Percentiles rank a stretch among this genome's conserved stretches.
Evolutionary conservation across 225 moss, liverwort and hornwort genomes (phyloP).

Genomic region (Physcomitrellopsis africana): DNA sequence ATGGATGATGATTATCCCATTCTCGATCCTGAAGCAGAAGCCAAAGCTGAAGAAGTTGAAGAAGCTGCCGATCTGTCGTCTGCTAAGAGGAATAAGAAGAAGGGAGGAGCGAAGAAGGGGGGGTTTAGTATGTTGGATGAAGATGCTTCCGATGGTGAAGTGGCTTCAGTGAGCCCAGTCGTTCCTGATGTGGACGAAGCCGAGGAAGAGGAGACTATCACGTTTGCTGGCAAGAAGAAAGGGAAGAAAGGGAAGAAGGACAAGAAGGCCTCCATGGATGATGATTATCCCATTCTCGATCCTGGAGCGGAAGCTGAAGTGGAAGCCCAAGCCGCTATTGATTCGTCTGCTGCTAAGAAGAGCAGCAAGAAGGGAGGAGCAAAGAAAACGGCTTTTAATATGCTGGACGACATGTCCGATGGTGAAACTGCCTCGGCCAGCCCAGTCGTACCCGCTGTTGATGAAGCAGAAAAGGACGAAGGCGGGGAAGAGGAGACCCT

Average conservation of each 20-base stretch:
- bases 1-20: slow-evolving; percentile 35
- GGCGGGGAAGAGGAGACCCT: slow-evolving; percentile 48
- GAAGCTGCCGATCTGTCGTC: slow-evolving; percentile 24
- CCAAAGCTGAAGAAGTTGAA: slow-evolving; percentile 33
- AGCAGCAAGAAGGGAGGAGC: slow-evolving; percentile 39
- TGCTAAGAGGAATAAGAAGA: slow-evolving; percentile 46
- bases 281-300: slow-evolving; percentile 43
- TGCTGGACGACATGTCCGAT: slow-evolving; percentile 49
- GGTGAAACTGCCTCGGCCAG: slow-evolving; percentile 36
- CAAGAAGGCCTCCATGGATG: slow-evolving; percentile 43
- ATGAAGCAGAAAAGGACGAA: slow-evolving; percentile 48
- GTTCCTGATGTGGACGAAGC: slow-evolving; percentile 40
- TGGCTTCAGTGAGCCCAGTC: slow-evolving; percentile 23
- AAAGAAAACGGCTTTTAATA: slow-evolving; percentile 34
- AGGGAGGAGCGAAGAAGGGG: slow-evolving; percentile 38
- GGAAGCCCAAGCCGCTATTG: slow-evolving; percentile 31
- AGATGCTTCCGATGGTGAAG: slow-evolving; percentile 39
- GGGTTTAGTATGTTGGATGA: slow-evolving; percentile 51
- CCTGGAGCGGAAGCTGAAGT: slow-evolving; percentile 37
- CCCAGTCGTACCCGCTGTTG: slow-evolving; percentile 28
- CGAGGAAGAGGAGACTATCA: slow-evolving; percentile 47
- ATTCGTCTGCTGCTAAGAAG: slow-evolving; percentile 31
- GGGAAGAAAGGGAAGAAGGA: slow-evolving; percentile 90
- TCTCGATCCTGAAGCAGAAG: slow-evolving; percentile 41
- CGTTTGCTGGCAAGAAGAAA: slow-evolving; percentile 85